Conservation (phyloP, 202 grass and related monocot species). For the Schoenoplectus tabernaemontani region DNA sequence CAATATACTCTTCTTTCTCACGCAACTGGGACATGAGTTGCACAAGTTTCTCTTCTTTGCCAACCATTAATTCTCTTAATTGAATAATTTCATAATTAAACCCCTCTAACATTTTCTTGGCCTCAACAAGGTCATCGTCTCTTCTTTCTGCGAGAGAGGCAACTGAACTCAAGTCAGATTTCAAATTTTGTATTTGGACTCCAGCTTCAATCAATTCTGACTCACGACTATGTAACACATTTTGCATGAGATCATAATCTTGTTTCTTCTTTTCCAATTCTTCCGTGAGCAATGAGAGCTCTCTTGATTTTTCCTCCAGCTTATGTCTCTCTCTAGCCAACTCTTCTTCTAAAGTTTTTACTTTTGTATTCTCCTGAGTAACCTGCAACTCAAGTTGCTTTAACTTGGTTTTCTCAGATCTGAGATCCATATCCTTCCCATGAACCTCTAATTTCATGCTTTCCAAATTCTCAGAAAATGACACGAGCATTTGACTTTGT, state of each 20-base stretch:
- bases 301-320: constrained; percentile 51
- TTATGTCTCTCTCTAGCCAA: constrained; percentile 52
- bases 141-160: constrained; percentile 45
- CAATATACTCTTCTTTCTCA: constrained; percentile 51
- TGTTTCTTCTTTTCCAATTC: constrained; percentile 50
- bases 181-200: constrained; percentile 66
- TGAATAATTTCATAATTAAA: constrained; percentile 8
- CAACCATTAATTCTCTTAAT: constrained; percentile 6
- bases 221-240: constrained; percentile 53
- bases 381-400: constrained; percentile 51
- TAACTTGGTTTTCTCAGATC: constrained; percentile 25
- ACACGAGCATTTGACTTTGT: constrained; percentile 50
- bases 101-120: constrained; percentile 27
- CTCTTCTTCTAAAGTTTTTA: constrained; percentile 43
- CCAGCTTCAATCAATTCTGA: constrained; percentile 53
- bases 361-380: constrained; percentile 39
- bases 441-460: constrained; percentile 50
- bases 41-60: constrained; percentile 56
- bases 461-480: constrained; percentile 53
- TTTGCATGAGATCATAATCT: constrained; percentile 43
- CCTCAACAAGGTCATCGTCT: constrained; percentile 50
- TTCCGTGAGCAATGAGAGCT: constrained; percentile 50
- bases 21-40: constrained; percentile 44
- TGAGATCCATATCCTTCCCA: constrained; percentile 43
- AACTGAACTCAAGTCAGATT: constrained; percentile 50